Evolutionary conservation across 495 filamentous ascomycete genomes (phyloP).

Genomic region (Trichocladium antarcticum): DNA sequence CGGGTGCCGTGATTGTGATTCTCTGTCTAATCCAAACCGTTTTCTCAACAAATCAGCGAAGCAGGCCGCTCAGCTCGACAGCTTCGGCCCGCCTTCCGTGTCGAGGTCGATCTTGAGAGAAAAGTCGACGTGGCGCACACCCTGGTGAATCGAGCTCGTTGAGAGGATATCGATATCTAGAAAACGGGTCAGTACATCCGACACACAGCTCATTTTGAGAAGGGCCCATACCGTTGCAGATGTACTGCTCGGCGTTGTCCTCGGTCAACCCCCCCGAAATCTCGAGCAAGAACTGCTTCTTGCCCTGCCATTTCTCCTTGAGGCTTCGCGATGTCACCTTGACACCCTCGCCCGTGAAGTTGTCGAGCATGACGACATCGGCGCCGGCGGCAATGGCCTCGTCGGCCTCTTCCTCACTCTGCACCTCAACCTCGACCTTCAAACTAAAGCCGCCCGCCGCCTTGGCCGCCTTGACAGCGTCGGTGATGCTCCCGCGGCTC

Average conservation of each 20-base stretch:
- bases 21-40: no score
- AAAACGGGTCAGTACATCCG: not conserved
- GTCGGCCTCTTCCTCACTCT: constrained; percentile 74
- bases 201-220: not conserved
- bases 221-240: constrained; percentile 50
- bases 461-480: constrained; percentile 74
- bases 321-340: constrained; percentile 56
- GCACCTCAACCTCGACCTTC: constrained; percentile 94
- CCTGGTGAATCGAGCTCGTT: constrained; percentile 94
- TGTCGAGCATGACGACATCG: constrained; percentile 95
- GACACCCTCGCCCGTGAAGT: constrained; percentile 70
- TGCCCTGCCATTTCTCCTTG: constrained; percentile 63
- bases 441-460: constrained; percentile 74
- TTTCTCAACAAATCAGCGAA: not conserved
- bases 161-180: constrained; percentile 87
- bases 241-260: constrained; percentile 69
- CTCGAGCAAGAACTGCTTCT: constrained; percentile 66
- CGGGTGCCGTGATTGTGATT: no score
- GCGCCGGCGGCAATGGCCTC: constrained; percentile 85
- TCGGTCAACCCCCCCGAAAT: constrained; percentile 83
- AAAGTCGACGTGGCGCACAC: constrained; percentile 84
- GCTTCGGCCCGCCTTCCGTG: constrained; percentile 16
- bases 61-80: constrained; percentile 14
- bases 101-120: constrained; percentile 70
- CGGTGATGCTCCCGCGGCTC: constrained; percentile 72